Evolutionary conservation across 2,329 filamentous ascomycete species (phyloP), one percentile per base, ranked within the genome.

Genomic region (Pseudogymnoascus sp.): DNA sequence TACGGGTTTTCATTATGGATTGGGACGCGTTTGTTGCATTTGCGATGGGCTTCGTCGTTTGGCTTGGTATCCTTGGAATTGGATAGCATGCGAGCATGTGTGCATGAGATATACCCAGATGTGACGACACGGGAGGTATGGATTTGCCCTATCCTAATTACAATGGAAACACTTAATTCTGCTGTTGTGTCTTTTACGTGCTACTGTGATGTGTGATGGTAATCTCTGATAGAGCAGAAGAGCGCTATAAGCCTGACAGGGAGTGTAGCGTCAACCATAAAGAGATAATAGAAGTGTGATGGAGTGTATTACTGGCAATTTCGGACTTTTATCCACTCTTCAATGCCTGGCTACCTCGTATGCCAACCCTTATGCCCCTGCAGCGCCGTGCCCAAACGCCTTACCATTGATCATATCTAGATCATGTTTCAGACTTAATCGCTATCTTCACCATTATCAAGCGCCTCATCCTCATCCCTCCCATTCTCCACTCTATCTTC

Each of bases 401-500:
- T 55, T 33, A 33, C 48, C 48, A 55, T 55, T 33, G 48, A 55
- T 55, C 48, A 55, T 33, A 55, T 33, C 29, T 55, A 55, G 48
- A 55, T 33, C 48, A 55, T 21, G 10, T 55, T 55, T 55, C 29
- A 33, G 48, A 59, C 37, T 39, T 59, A 84, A 62, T 85, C 82
- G 67, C 82, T 85, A 64, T 86, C 84, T 60, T 82, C 80, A 9
- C 81, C 83, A 69, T 79, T 76, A 66, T 86, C 84, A 63, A 87
- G 72, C 10, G 84, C 86, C 66, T 88, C 86, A 62, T 77, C 81
- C 1, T 78, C 76, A 60, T 77, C 76, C 13, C 78, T 77, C 1
- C 75, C 75, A 3, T 74, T 72, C 7, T 77, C 74, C 40, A 77
- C 77, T 18, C 78, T 77, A 3, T 79, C 79, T 65, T 76, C 77